These are phyloP conservation scores for Phytophthora uliginosa DNA, from an alignment of 352 stramenopile species.

Conservation along the genomic window DNA sequence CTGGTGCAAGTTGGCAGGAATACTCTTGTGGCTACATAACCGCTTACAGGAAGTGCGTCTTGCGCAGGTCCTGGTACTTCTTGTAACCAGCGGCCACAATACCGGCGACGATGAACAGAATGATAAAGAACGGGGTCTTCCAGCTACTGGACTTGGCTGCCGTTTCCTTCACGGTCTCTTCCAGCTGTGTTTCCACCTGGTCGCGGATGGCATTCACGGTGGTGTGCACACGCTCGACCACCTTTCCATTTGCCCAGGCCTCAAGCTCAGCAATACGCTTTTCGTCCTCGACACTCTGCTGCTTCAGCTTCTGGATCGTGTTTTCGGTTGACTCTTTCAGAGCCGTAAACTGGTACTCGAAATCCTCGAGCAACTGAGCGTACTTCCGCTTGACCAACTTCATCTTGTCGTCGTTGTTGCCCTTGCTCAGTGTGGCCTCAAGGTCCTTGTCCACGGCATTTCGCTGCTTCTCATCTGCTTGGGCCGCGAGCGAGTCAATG, in stretches of 20 bases:
- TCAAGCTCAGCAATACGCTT: slow-evolving; percentile 81
- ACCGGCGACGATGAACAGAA: slow-evolving; percentile 74
- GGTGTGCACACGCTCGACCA: slow-evolving; percentile 63
- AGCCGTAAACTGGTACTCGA: slow-evolving; percentile 87
- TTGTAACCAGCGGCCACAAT: slow-evolving; percentile 78
- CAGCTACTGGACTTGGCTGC: slow-evolving; percentile 79
- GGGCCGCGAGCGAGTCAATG: slow-evolving; percentile 59
- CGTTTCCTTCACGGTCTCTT: slow-evolving; percentile 78
- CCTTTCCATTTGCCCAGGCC: slow-evolving; percentile 68
- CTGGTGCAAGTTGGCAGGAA: slow-evolving; percentile 17
- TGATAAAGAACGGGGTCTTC: slow-evolving; percentile 87
- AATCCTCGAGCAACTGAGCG: slow-evolving; percentile 83
- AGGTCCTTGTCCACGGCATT: slow-evolving; percentile 61
- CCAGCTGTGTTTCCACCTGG: slow-evolving; percentile 75
- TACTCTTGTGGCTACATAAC: slow-evolving; percentile 13
- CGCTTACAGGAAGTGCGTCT: slow-evolving; percentile 87
- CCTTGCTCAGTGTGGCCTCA: slow-evolving; percentile 57
- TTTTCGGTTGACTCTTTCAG: slow-evolving; percentile 88
- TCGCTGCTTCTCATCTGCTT: slow-evolving; percentile 73
- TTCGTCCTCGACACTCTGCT: slow-evolving; percentile 76
- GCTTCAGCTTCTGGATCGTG: slow-evolving; percentile 82
- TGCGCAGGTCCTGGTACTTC: slow-evolving; percentile 91
- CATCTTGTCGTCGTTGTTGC: slow-evolving; percentile 70
- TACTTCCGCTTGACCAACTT: slow-evolving; percentile 84
- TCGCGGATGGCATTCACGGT: slow-evolving; percentile 71